These are phyloP conservation scores for Astrephomene gubernaculifera DNA, from an alignment of 139 green algal genomes.

Conservation along the genomic window DNA sequence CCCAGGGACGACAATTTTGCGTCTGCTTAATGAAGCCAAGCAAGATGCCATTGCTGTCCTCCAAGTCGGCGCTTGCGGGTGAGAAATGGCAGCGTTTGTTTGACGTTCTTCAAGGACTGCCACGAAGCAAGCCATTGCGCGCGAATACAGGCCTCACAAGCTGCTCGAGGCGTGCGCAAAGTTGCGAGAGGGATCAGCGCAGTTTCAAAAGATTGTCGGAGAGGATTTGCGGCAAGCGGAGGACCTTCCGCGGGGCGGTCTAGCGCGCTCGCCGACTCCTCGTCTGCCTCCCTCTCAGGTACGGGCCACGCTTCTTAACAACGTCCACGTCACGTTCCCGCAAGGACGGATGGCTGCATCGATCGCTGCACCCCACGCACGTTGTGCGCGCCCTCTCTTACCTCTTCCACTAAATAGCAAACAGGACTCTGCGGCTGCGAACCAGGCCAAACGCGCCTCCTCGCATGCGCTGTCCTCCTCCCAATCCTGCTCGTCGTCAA, in stretches of 20 bases:
- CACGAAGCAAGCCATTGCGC: neutral
- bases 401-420: no score
- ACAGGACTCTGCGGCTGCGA: no score
- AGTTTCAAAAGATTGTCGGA: constrained; percentile 13
- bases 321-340: no score
- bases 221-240: constrained; percentile 1
- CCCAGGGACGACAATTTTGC: neutral
- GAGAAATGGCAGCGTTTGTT: neutral
- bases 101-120: neutral
- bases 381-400: no score
- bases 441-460: no score
- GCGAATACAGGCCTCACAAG: constrained; percentile 7
- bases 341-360: no score
- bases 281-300: constrained; percentile 11
- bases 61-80: neutral
- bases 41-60: constrained; percentile 14
- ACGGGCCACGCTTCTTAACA: no score
- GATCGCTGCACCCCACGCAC: no score
- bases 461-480: no score
- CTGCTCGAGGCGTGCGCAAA: constrained; percentile 21
- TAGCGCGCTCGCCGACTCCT: neutral
- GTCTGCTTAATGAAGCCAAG: neutral
- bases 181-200: neutral
- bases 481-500: no score
- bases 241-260: neutral